A percentile compares a stretch with the other conserved stretches of the same genome.
These are phyloP conservation scores for Ustilago curta DNA, from an alignment of 1,284 basidiomycete species.

Conservation along the genomic window DNA sequence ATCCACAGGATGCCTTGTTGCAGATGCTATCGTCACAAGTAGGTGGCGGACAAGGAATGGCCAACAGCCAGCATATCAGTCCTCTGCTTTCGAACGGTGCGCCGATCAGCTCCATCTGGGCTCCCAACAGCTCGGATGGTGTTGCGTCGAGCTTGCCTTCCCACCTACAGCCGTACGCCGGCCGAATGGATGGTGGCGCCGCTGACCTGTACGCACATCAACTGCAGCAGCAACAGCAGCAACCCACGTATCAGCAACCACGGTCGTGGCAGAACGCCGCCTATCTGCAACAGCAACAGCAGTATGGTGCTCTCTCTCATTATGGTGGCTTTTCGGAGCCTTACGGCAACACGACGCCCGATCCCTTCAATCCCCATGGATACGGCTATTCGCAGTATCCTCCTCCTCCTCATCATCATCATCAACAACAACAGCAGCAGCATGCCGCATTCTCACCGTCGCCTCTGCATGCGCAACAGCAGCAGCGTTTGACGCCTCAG, in stretches of 20 bases:
- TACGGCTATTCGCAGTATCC: constrained; percentile 9
- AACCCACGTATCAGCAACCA: constrained; percentile 9
- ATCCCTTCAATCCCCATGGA: constrained; percentile 42
- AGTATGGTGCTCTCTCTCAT: background rate
- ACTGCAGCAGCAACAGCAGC: constrained; percentile 22
- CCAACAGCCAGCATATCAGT: constrained; percentile 11
- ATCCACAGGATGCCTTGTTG: constrained; percentile 45
- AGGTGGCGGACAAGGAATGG: background rate
- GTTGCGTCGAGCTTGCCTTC: constrained; percentile 13
- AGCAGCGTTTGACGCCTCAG: constrained; percentile 26
- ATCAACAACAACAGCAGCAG: constrained; percentile 24
- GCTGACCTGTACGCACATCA: constrained; percentile 20
- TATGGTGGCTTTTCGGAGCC: constrained; percentile 10
- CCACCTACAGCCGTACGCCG: constrained; percentile 23
- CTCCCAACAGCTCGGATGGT: constrained; percentile 23
- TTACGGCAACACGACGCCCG: constrained; percentile 37
- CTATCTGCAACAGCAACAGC: constrained; percentile 30
- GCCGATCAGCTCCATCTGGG: constrained; percentile 51
- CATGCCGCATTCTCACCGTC: constrained; percentile 6
- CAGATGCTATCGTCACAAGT: constrained; percentile 33
- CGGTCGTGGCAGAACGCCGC: constrained; percentile 13
- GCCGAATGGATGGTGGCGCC: background rate
- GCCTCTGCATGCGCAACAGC: constrained; percentile 12
- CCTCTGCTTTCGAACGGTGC: constrained; percentile 36
- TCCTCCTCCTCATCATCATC: too few species aligned